Evolutionary conservation across 2,329 filamentous ascomycete species (phyloP).

Genomic region (Colletotrichum sp.): DNA sequence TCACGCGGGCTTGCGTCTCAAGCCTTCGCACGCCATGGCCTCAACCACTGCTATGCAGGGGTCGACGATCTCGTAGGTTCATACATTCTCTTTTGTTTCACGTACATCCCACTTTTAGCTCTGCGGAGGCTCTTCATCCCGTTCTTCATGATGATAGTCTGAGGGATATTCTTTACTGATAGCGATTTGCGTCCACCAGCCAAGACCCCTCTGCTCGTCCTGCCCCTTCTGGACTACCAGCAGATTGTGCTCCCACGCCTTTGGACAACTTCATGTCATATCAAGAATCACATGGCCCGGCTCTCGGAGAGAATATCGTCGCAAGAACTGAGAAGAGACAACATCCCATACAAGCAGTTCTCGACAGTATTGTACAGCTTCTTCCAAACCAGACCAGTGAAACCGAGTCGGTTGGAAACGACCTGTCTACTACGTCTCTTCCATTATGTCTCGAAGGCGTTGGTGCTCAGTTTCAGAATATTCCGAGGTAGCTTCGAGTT

Average conservation of each 20-base stretch:
- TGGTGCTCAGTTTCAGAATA: fast-evolving
- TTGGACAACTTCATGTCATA: not conserved
- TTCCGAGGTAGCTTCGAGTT: fast-evolving
- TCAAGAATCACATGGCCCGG: not conserved
- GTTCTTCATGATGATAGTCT: not conserved
- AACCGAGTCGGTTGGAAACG: not conserved
- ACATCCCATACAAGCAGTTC: not conserved
- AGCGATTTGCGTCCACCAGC: not conserved
- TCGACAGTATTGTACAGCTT: not conserved
- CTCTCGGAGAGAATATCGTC: not conserved
- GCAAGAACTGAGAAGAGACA: not conserved
- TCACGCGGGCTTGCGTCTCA: not conserved
- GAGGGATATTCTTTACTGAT: not conserved
- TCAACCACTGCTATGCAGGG: not conserved
- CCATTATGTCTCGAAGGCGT: not conserved
- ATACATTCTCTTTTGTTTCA: not conserved
- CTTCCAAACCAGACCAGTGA: not conserved
- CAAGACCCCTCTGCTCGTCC: not conserved
- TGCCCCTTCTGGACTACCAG: not conserved
- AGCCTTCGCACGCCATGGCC: not conserved
- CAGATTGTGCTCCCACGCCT: not conserved
- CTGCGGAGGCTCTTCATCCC: not conserved
- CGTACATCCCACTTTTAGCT: not conserved
- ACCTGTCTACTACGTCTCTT: not conserved
- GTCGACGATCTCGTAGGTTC: not conserved